Evolutionary conservation across 1,284 basidiomycete genomes (phyloP).

Genomic region (Ceratobasidium sp.): DNA sequence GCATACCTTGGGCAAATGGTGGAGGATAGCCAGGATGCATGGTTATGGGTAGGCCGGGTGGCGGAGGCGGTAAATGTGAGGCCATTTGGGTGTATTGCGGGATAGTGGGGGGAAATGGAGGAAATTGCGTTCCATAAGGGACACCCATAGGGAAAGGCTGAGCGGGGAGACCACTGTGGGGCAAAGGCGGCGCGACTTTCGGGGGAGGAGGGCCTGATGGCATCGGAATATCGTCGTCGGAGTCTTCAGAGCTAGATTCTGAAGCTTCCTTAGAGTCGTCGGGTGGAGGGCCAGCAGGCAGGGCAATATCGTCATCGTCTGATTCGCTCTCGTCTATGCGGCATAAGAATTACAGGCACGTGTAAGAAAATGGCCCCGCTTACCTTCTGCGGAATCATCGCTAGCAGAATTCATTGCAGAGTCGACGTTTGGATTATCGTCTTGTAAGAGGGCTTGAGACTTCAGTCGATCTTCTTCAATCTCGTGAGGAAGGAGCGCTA

Average conservation of each 20-base stretch:
- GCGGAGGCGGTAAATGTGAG: slow-evolving; percentile 47
- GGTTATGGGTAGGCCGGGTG: slow-evolving; percentile 48
- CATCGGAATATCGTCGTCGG: slow-evolving; percentile 59
- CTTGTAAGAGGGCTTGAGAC: slow-evolving; percentile 46
- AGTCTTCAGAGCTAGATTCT: slow-evolving; percentile 56
- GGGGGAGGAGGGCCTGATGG: slow-evolving; percentile 44
- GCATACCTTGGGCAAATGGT: slow-evolving; percentile 43
- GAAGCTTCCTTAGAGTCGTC: slow-evolving; percentile 52
- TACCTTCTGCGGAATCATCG: slow-evolving; percentile 45
- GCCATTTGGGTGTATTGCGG: slow-evolving; percentile 26
- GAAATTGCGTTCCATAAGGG: slow-evolving; percentile 48
- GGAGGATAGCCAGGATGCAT: slow-evolving; percentile 38
- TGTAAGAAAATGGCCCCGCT: not conserved
- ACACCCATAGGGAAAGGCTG: slow-evolving; percentile 51
- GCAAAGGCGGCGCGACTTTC: slow-evolving; percentile 19
- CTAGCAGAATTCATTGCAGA: slow-evolving; percentile 29
- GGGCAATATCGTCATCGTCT: slow-evolving; percentile 85
- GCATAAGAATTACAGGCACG: slow-evolving; percentile 24
- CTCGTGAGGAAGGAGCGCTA: slow-evolving; percentile 74
- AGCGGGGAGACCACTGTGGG: slow-evolving; percentile 41
- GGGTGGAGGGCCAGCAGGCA: slow-evolving; percentile 88
- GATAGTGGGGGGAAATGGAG: slow-evolving; percentile 51
- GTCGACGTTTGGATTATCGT: slow-evolving; percentile 35
- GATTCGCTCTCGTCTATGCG: slow-evolving; percentile 58
- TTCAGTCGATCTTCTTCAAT: slow-evolving; percentile 54